These are phyloP conservation scores for Passiflora organensis DNA, from an alignment of 345 rosid species.

Conservation along the genomic window DNA sequence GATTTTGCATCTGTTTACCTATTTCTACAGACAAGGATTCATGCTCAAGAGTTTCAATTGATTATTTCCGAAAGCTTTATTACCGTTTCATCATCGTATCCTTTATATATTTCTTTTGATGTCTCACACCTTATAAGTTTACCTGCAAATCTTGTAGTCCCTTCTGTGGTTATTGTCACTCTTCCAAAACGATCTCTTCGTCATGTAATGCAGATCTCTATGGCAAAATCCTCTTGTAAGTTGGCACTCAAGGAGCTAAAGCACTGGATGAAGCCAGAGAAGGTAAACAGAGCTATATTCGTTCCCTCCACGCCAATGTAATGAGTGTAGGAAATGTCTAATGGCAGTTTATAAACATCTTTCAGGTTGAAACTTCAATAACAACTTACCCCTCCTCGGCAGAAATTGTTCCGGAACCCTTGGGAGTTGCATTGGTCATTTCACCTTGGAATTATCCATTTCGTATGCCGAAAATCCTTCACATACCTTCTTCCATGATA, in stretches of 20 bases:
- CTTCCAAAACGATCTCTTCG: neutral
- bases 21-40: too few relatives aligned
- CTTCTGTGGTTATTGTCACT: too few relatives aligned
- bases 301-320: neutral
- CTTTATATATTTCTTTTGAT: too few relatives aligned
- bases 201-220: constrained; percentile 46
- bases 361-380: constrained; percentile 64
- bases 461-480: constrained; percentile 32
- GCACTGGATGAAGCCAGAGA: constrained; percentile 74
- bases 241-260: constrained; percentile 58
- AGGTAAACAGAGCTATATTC: constrained; percentile 31
- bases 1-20: neutral
- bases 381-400: constrained; percentile 77
- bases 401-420: constrained; percentile 74
- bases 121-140: too few relatives aligned
- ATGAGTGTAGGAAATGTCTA: neutral
- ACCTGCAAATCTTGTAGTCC: too few relatives aligned
- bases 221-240: constrained; percentile 47
- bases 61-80: too few relatives aligned
- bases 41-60: too few relatives aligned
- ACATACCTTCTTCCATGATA: neutral
- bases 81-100: too few relatives aligned
- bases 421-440: constrained; percentile 72
- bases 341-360: neutral
- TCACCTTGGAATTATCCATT: constrained; percentile 87